Evolutionary conservation across 192 early-diverging fungal genomes (phyloP), one percentile per base, ranked within the genome.

Genomic region (Chytriomyces sp.): DNA sequence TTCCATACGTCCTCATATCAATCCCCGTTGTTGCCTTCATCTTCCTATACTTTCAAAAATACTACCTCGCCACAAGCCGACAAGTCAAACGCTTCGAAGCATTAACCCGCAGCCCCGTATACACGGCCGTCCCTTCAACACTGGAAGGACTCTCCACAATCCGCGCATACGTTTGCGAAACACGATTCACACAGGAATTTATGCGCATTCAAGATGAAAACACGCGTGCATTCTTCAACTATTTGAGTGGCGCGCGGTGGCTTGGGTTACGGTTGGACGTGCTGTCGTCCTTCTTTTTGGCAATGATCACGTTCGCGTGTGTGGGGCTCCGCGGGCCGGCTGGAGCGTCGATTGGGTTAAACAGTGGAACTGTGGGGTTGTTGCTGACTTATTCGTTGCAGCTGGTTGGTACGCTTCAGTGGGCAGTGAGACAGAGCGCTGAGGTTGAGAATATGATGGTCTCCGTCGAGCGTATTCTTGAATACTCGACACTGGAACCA

Each of bases 51-150:
- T 79, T 91, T 4, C 88, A 91, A 5, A 48, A 53, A 7, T 63
- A 72, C 20, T 92, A 91, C 66, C 85, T 92, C 69, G 66, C 48
- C 24, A 80, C 90, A 6, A 83, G 83, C 64, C 84, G 91, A 3
- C 90, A 91, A 61, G 81, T 93, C 71, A 93, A 92, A 78, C 87
- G 91, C 23, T 82, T 91, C 70, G 92, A 93, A 77, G 83, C 87
- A 45, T 79, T 85, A 16, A 91, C 92, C 18, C 89, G 91, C 11
- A 88, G 89, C 0, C 86, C 90, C 6, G 80, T 96, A 8, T 83
- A 91, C 82, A 61, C 86, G 79, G 75, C 72, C 82, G 44, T 93
- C 85, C 81, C 84, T 7, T 85, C 91, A 43, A 86, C 92, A 0
- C 72, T 93, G 45, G 93, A 91, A 20, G 94, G 93, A 0, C 78